These are phyloP conservation scores for Macrophomina phaseolina DNA, from an alignment of 2,329 filamentous ascomycete species.

Conservation along the genomic window DNA sequence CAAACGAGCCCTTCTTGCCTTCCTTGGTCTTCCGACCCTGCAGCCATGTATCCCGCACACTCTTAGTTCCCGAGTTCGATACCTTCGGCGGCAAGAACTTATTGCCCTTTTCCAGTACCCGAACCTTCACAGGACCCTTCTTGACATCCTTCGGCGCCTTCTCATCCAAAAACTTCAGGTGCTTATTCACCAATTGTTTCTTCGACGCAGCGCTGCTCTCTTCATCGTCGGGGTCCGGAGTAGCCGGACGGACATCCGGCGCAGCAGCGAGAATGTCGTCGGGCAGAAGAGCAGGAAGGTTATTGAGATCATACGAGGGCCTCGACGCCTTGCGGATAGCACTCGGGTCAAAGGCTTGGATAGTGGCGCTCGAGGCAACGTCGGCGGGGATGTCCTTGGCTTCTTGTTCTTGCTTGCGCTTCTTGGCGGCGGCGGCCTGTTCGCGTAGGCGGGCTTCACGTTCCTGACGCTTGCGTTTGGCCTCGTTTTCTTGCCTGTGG, in stretches of 20 bases:
- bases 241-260: constrained; percentile 51
- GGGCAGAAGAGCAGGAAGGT: constrained; percentile 57
- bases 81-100: constrained; percentile 52
- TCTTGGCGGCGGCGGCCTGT: constrained; percentile 20
- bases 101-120: constrained; percentile 53
- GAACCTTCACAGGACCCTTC: constrained; percentile 55
- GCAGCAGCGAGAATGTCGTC: constrained; percentile 57
- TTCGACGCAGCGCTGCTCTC: constrained; percentile 41
- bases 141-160: constrained; percentile 58
- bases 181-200: constrained; percentile 54
- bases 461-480: constrained; percentile 37
- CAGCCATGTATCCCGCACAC: constrained; percentile 49
- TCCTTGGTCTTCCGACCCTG: constrained; percentile 46
- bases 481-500: constrained; percentile 35
- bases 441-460: constrained; percentile 40
- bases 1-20: constrained; percentile 20
- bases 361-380: constrained; percentile 16
- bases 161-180: constrained; percentile 54
- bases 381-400: constrained; percentile 35
- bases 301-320: constrained; percentile 37
- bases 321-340: background rate
- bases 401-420: constrained; percentile 37
- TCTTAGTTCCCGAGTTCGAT: constrained; percentile 44
- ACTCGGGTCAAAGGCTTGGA: constrained; percentile 25
- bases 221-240: constrained; percentile 44